Conservation (phyloP, 2,329 filamentous ascomycete genomes). For the Microsporum audouinii region DNA sequence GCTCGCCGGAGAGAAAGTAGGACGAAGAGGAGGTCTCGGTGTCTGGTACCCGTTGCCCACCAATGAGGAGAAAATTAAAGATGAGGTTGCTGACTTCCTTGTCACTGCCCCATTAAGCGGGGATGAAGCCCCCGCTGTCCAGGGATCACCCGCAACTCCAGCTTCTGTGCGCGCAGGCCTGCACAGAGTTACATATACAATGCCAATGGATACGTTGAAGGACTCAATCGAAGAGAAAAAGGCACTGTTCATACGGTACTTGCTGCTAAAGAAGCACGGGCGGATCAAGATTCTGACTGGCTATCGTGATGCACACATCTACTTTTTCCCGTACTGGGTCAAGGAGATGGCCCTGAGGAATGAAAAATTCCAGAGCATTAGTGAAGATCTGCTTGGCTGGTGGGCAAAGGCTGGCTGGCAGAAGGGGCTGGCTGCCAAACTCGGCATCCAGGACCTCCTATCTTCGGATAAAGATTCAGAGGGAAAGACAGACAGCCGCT, state of each 20-base stretch:
- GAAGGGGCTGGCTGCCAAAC: conserved; percentile 62
- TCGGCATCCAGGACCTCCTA: conserved; percentile 59
- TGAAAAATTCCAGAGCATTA: conserved; percentile 72
- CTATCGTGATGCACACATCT: conserved; percentile 84
- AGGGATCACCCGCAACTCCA: conserved; percentile 37
- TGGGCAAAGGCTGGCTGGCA: conserved; percentile 96
- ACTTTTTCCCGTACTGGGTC: conserved; percentile 86
- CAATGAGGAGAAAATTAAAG: conserved; percentile 57
- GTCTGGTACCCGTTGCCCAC: conserved; percentile 86
- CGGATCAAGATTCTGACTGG: conserved; percentile 69
- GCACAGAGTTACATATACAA: conserved; percentile 71
- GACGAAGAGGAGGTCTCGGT: conserved; percentile 65
- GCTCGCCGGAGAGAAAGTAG: conserved; percentile 44
- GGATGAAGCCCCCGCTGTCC: conserved; percentile 38
- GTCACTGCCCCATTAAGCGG: conserved; percentile 58
- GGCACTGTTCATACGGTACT: conserved; percentile 55
- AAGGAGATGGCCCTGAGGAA: conserved; percentile 72
- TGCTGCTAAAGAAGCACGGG: conserved; percentile 62
- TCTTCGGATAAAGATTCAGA: conserved; percentile 34
- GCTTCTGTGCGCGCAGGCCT: conserved; percentile 57
- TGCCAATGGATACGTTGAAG: conserved; percentile 79
- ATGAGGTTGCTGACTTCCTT: conserved; percentile 87
- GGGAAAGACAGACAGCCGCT: conserved; percentile 31
- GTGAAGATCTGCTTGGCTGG: conserved; percentile 85
- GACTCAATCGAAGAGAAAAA: conserved; percentile 69